Percentiles rank a stretch among this genome's conserved stretches.
Evolutionary conservation across 352 stramenopile genomes (phyloP).

Genomic region (Phytophthora pluvialis): DNA sequence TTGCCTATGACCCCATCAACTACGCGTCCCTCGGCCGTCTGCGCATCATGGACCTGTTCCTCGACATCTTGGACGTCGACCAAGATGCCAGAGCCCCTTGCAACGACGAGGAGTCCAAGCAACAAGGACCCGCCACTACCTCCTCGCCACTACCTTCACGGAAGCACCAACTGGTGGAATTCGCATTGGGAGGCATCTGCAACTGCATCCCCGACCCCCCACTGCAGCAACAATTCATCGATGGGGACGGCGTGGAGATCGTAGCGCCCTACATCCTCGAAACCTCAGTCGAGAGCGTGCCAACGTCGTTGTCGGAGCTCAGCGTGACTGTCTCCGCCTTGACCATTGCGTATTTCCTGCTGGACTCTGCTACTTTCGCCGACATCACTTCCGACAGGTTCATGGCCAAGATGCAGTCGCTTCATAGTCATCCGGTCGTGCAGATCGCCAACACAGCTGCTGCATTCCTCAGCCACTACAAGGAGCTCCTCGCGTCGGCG

Average conservation of each 20-base stretch:
- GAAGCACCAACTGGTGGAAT: conserved; percentile 60
- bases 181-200: conserved; percentile 75
- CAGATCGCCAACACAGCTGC: conserved; percentile 61
- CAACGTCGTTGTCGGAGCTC: conserved; percentile 29
- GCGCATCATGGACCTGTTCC: conserved; percentile 77
- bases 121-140: conserved; percentile 11
- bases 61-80: conserved; percentile 69
- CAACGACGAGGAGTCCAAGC: conserved; percentile 9
- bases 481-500: conserved; percentile 48
- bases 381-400: conserved; percentile 49
- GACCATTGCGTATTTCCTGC: conserved; percentile 67
- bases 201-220: conserved; percentile 73
- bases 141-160: conserved; percentile 1
- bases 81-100: conserved; percentile 27
- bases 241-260: conserved; percentile 50
- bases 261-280: conserved; percentile 52
- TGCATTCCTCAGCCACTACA: conserved; percentile 44
- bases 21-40: conserved; percentile 62
- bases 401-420: conserved; percentile 35
- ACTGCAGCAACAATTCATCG: conserved; percentile 65
- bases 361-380: conserved; percentile 62
- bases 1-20: conserved; percentile 89
- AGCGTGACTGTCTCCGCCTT: conserved; percentile 64
- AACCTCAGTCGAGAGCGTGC: conserved; percentile 19
- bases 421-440: conserved; percentile 41